phyloP scores from a whole-genome alignment of 768 basidiomycete species.

The Aureoboletus auriporus region DNA sequence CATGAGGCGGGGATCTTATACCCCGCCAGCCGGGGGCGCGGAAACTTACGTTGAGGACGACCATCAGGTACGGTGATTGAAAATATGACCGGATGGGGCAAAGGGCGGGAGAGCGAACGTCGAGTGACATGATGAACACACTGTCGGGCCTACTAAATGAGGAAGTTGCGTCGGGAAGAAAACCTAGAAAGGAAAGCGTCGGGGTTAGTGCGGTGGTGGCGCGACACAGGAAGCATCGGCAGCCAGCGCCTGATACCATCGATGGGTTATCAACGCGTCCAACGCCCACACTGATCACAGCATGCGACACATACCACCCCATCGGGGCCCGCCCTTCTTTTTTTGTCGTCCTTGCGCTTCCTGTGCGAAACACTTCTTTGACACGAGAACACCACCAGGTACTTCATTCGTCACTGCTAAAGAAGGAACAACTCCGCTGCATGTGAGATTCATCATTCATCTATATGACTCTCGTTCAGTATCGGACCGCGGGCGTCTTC shows the following conservation, averaged over 20 bases:
- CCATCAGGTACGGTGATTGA: conserved; percentile 9
- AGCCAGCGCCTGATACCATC: conserved; percentile 12
- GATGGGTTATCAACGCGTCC: conserved; percentile 14
- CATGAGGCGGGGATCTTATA: conserved; percentile 25
- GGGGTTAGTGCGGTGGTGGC: conserved; percentile 20
- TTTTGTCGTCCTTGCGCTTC: no score
- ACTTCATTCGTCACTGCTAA: no score
- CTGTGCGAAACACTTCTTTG: no score
- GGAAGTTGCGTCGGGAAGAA: conserved; percentile 20
- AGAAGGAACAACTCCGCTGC: no score
- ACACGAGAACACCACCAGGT: no score
- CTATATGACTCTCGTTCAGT: no score
- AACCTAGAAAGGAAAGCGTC: conserved; percentile 16
- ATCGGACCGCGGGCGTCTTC: no score
- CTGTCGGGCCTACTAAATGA: conserved; percentile 15
- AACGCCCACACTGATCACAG: conserved; percentile 11
- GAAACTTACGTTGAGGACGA: conserved; percentile 17
- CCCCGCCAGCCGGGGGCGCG: conserved; percentile 10
- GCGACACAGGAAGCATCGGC: conserved; percentile 16
- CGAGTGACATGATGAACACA: conserved; percentile 12
- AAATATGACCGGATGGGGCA: conserved; percentile 9
- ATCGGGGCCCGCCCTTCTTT: conserved; percentile 1
- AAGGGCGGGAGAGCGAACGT: conserved; percentile 28
- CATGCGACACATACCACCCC: not conserved
- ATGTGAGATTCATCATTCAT: no score